Conservation (phyloP, 768 basidiomycete genomes). For the Trichaptum fuscoviolaceum region DNA sequence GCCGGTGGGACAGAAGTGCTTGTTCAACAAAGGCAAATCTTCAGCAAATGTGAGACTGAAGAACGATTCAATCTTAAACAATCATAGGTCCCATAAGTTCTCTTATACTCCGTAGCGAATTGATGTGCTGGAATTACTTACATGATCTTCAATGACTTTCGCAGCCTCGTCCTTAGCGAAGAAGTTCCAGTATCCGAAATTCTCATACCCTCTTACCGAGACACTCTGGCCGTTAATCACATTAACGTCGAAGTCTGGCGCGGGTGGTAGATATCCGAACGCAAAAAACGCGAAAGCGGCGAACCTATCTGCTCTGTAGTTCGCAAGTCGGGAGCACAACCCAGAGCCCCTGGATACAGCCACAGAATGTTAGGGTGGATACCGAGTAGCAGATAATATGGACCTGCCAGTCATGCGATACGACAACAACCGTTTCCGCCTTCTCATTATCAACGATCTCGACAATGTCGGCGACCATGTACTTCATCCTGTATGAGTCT, state of each 20-base stretch:
- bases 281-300: slow-evolving; percentile 33
- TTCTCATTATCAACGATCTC: slow-evolving; percentile 26
- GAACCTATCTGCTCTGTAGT: slow-evolving; percentile 35
- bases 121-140: background rate
- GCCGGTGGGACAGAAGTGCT: slow-evolving; percentile 31
- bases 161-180: slow-evolving; percentile 27
- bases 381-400: background rate
- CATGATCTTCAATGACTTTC: slow-evolving; percentile 26
- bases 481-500: slow-evolving; percentile 20
- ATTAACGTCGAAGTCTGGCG: slow-evolving; percentile 22
- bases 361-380: background rate
- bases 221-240: slow-evolving; percentile 21
- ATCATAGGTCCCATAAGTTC: background rate
- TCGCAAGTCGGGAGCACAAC: slow-evolving; percentile 31
- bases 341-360: slow-evolving; percentile 27
- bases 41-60: slow-evolving; percentile 26
- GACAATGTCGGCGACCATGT: slow-evolving; percentile 26
- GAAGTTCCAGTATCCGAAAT: slow-evolving; percentile 40
- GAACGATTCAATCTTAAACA: slow-evolving; percentile 35
- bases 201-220: slow-evolving; percentile 29
- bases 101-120: background rate
- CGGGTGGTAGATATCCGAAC: slow-evolving; percentile 28
- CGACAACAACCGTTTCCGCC: slow-evolving; percentile 22
- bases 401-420: slow-evolving; percentile 32
- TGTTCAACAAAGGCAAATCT: slow-evolving; percentile 31